Conservation (phyloP, 306 rosid species). For the Benincasa hispida region DNA sequence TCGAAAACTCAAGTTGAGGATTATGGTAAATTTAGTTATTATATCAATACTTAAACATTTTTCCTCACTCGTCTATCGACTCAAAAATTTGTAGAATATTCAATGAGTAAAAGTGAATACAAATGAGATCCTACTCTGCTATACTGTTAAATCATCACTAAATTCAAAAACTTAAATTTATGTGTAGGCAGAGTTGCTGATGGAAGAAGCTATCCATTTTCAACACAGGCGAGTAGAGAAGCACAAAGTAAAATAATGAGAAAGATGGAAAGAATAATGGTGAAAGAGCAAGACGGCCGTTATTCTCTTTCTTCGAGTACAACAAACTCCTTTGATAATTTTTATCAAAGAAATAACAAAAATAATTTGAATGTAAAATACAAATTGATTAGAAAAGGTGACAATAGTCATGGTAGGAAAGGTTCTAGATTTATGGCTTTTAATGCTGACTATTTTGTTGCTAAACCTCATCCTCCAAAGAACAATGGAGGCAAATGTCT, state of each 20-base stretch:
- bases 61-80: no score
- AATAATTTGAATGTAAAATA: background rate
- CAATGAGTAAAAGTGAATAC: no score
- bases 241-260: background rate
- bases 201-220: background rate
- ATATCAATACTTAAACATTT: no score
- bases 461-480: constrained; percentile 13
- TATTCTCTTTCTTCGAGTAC: background rate
- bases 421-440: background rate
- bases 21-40: no score
- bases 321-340: background rate
- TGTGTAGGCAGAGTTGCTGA: background rate
- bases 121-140: no score
- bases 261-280: background rate
- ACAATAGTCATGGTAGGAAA: background rate
- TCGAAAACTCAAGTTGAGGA: no score
- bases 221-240: background rate
- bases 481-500: background rate
- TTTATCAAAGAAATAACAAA: background rate
- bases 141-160: no score
- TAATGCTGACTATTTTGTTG: constrained; percentile 5
- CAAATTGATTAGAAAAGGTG: background rate
- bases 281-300: background rate
- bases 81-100: no score
- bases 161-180: background rate